phyloP scores from a whole-genome alignment of 2,329 filamentous ascomycete species.

The Sarocladium oryzae region DNA sequence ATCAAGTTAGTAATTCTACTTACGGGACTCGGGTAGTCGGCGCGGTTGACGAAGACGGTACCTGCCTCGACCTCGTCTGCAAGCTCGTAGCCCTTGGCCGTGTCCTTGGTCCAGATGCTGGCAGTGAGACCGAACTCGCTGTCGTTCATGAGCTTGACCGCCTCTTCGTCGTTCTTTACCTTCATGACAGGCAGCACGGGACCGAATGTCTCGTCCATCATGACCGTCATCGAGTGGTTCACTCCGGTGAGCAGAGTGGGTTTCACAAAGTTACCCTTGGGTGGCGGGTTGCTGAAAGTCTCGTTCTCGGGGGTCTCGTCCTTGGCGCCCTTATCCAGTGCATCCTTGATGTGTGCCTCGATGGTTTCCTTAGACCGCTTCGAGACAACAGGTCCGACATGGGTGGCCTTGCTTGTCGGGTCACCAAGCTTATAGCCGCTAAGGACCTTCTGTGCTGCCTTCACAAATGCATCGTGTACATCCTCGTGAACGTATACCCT shows the following conservation, averaged over 20 bases:
- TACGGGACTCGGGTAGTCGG: constrained; percentile 87
- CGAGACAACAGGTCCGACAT: constrained; percentile 85
- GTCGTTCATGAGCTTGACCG: constrained; percentile 83
- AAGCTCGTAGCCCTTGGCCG: constrained; percentile 65
- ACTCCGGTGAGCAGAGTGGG: constrained; percentile 77
- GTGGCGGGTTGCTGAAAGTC: constrained; percentile 64
- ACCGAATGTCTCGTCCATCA: constrained; percentile 93
- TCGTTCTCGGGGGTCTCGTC: constrained; percentile 78
- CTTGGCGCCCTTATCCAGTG: constrained; percentile 73
- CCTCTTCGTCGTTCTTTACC: constrained; percentile 74
- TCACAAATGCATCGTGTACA: constrained; percentile 77
- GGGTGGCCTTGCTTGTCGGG: constrained; percentile 69
- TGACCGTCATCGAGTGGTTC: constrained; percentile 76
- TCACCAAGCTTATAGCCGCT: constrained; percentile 82
- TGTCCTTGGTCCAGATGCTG: constrained; percentile 96
- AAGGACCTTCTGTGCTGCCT: constrained; percentile 73
- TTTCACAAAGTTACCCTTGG: constrained; percentile 82
- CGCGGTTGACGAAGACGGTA: constrained; percentile 93
- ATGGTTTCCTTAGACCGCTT: constrained; percentile 71
- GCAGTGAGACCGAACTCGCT: constrained; percentile 90
- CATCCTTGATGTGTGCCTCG: constrained; percentile 73
- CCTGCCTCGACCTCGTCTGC: constrained; percentile 81
- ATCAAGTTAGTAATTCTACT: constrained; percentile 34
- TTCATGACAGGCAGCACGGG: constrained; percentile 88
- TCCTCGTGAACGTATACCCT: constrained; percentile 83